Evolutionary conservation across 2,329 filamentous ascomycete genomes (phyloP).

Genomic region (Botrytis deweyae): DNA sequence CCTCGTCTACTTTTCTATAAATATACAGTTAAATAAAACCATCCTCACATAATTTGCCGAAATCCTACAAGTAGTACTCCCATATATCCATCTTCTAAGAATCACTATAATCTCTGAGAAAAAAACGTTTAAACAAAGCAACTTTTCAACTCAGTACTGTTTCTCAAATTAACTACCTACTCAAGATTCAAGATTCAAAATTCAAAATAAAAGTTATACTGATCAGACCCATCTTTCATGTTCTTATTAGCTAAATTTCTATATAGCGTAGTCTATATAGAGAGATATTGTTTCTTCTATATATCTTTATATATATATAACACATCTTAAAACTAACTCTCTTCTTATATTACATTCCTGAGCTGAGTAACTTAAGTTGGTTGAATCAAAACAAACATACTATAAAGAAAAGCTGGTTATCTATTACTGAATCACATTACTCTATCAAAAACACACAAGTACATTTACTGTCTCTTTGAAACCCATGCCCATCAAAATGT

Average conservation of each 20-base stretch:
- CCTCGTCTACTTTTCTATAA: too few species aligned
- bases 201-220: fast-evolving
- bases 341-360: neutral
- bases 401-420: neutral
- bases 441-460: neutral
- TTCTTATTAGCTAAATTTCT: neutral
- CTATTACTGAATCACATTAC: neutral
- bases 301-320: neutral
- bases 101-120: neutral
- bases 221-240: neutral
- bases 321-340: fast-evolving
- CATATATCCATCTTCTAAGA: neutral
- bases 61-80: fast-evolving
- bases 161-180: neutral
- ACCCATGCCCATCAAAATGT: neutral
- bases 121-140: too few species aligned
- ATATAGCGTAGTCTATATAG: fast-evolving
- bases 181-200: neutral
- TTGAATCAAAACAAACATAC: neutral
- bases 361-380: neutral
- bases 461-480: too few species aligned
- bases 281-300: fast-evolving
- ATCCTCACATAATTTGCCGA: neutral
- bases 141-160: neutral
- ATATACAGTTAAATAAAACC: too few species aligned